Conservation (phyloP, 129 eudicot species). For the Arctium lappa region DNA sequence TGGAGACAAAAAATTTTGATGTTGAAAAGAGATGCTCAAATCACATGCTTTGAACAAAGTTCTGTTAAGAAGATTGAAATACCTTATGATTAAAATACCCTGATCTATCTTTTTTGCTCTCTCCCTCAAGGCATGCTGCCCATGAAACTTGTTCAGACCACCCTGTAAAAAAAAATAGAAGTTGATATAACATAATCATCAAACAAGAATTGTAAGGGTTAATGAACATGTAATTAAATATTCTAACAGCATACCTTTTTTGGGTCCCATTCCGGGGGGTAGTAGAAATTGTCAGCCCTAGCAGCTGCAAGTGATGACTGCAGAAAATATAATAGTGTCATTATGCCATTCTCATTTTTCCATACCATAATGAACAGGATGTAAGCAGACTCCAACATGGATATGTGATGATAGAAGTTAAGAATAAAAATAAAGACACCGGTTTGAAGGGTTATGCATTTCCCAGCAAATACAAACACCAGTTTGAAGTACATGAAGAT, state of each 20-base stretch:
- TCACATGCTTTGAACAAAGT: background rate
- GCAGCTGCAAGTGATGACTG: conserved; percentile 99
- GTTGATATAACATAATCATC: conserved; percentile 9
- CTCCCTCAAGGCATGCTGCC: conserved; percentile 98
- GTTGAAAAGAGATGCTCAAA: background rate
- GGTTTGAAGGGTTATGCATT: background rate
- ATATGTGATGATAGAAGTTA: background rate
- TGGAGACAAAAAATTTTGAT: background rate
- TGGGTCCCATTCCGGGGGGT: conserved; percentile 98
- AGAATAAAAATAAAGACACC: background rate
- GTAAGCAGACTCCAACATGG: conserved; percentile 1
- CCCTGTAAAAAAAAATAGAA: conserved; percentile 49
- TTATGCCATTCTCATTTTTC: background rate
- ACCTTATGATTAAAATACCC: conserved; percentile 96
- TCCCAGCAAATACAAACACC: background rate
- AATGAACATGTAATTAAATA: background rate
- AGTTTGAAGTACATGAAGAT: background rate
- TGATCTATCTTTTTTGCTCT: conserved; percentile 92
- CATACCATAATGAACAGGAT: background rate
- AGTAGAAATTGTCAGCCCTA: conserved; percentile 95
- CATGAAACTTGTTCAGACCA: conserved; percentile 88
- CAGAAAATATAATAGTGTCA: conserved; percentile 27
- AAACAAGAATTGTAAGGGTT: background rate
- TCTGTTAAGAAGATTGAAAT: conserved; percentile 8
- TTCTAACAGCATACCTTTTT: conserved; percentile 49